These are phyloP conservation scores for Mycosphaerella sp. DNA, from an alignment of 2,329 filamentous ascomycete genomes.

Conservation along the genomic window DNA sequence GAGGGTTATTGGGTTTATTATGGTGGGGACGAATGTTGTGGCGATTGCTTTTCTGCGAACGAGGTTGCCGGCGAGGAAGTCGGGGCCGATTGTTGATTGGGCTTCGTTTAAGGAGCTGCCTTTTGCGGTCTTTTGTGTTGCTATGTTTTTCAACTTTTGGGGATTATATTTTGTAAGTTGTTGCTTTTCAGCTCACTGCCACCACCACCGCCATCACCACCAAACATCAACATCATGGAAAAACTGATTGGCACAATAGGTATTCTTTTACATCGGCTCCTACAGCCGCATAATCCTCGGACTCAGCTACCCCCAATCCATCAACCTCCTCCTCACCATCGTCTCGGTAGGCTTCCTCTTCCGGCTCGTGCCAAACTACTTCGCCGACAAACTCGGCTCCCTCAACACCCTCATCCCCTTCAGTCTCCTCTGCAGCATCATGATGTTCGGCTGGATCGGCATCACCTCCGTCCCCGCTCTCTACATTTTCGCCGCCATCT, in stretches of 20 bases:
- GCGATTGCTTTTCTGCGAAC: constrained; percentile 31
- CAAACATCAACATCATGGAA: too few species aligned
- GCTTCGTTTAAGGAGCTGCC: constrained; percentile 38
- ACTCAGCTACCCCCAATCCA: constrained; percentile 46
- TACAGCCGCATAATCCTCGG: constrained; percentile 36
- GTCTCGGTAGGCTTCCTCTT: constrained; percentile 53
- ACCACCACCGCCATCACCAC: too few species aligned
- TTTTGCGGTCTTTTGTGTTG: constrained; percentile 39
- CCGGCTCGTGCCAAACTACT: constrained; percentile 48
- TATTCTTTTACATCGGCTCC: constrained; percentile 42
- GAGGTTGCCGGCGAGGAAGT: constrained; percentile 40
- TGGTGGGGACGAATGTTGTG: constrained; percentile 31
- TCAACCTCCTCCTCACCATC: constrained; percentile 52
- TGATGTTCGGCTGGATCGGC: constrained; percentile 53
- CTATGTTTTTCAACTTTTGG: constrained; percentile 45
- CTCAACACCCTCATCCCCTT: constrained; percentile 53
- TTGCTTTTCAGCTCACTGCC: too few species aligned
- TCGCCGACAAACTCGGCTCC: constrained; percentile 52
- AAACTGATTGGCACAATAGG: too few species aligned
- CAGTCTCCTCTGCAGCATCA: constrained; percentile 41
- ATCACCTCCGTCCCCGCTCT: constrained; percentile 39
- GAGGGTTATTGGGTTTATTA: constrained; percentile 47
- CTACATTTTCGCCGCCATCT: constrained; percentile 42
- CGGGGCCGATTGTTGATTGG: constrained; percentile 40
- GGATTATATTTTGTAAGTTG: constrained; percentile 15